Base-by-base conservation (phyloP, 78 protist genomes). In the Salpingoeca rosetta region DNA sequence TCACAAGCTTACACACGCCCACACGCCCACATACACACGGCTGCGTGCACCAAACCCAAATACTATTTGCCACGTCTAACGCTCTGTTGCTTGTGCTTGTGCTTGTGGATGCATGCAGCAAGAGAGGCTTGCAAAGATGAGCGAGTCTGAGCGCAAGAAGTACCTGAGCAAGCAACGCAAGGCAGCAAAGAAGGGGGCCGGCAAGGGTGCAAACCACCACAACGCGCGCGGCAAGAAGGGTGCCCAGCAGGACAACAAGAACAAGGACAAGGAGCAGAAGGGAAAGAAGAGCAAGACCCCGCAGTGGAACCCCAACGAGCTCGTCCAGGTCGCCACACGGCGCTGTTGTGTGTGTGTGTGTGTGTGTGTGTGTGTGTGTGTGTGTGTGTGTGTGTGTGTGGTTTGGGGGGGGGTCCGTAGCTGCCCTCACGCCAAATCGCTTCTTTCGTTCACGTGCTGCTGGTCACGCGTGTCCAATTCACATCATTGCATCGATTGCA, bases 81-180 rank as follows among this genome's bases (percentile, higher is more conserved):
- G 3, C 7, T 41, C 3, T 31, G 7, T 7, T 31, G 39, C 31
- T 12, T 42, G 51, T 83, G 37, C 37, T 35, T 83, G 44, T 2
- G 10, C 22, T 10, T 2, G 31, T n/a, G 2, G 37, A 57, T 84
- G 39, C 31, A 12, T 12, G 40, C 44, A 76, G 87, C 38, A 37
- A n/a, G 41, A 1, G 41, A 38, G 41, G 81, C 43, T 45, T 1
- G 73, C 73, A 3, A 45, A 45, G 26, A 1, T 81, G 42, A 28
- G 44, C 44, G 87, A 43, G 37, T 37, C 12, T 26, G 90, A 83
- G 36, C 76, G n/a, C 40, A 88, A 88, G 75, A 88, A 88, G 85
- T 22, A 37, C 12, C 81, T 42, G 38, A 73, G 84, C 79, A 88
- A 88, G 79, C 83, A 51, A 41, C 76, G 84, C 27, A 74, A 39